phyloP scores from a whole-genome alignment of 2,329 filamentous ascomycete genomes.

The Exserohilum rostratum region DNA sequence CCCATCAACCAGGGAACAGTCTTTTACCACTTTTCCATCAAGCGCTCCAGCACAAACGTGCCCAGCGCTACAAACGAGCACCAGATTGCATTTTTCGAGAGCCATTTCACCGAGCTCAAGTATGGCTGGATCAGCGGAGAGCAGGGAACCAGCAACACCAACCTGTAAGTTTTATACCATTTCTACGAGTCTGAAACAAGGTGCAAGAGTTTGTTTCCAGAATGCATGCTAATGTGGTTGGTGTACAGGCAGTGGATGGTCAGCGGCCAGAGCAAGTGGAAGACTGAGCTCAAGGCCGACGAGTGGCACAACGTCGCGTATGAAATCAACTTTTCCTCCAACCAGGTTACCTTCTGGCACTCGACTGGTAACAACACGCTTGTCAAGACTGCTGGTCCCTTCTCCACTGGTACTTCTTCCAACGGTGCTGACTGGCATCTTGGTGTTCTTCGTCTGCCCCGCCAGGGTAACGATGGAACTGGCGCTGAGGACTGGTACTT shows the following conservation, averaged over 20 bases:
- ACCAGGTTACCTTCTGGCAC: slow-evolving; percentile 72
- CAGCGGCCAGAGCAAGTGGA: slow-evolving; percentile 66
- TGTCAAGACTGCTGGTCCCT: slow-evolving; percentile 63
- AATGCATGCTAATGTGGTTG: neutral
- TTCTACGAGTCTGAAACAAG: too few species aligned
- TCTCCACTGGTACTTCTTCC: slow-evolving; percentile 65
- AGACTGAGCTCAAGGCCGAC: slow-evolving; percentile 63
- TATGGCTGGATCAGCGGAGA: slow-evolving; percentile 64
- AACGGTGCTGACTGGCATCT: slow-evolving; percentile 77
- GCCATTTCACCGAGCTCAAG: slow-evolving; percentile 77
- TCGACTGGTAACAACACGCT: slow-evolving; percentile 66
- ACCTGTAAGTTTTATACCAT: slow-evolving; percentile 47
- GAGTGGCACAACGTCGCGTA: slow-evolving; percentile 80
- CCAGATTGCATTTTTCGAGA: slow-evolving; percentile 69
- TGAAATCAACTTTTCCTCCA: slow-evolving; percentile 70
- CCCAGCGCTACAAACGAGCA: slow-evolving; percentile 70
- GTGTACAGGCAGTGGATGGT: slow-evolving; percentile 65
- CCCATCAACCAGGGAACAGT: slow-evolving; percentile 70
- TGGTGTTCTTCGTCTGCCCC: slow-evolving; percentile 69
- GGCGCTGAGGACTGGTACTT: slow-evolving; percentile 72
- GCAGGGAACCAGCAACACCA: slow-evolving; percentile 57
- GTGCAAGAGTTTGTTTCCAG: too few species aligned
- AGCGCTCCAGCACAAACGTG: slow-evolving; percentile 63
- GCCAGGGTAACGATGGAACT: slow-evolving; percentile 59
- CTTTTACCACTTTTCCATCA: slow-evolving; percentile 75